phyloP scores from a whole-genome alignment of 306 rosid genomes.

The Vigna nakashimae region DNA sequence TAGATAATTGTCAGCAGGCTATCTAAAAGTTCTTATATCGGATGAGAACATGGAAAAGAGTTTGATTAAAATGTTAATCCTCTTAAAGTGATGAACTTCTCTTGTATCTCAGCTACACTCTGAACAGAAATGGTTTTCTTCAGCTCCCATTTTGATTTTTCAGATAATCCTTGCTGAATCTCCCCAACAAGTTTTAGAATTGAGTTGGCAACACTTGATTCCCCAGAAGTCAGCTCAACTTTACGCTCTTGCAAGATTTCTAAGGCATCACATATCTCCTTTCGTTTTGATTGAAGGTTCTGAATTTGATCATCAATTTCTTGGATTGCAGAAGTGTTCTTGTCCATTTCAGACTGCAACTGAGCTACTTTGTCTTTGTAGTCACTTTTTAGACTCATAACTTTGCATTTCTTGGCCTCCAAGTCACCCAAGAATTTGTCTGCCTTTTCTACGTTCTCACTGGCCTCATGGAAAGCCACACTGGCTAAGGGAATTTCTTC shows the following conservation, averaged over 20 bases:
- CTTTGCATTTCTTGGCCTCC: constrained; percentile 37
- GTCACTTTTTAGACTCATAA: constrained; percentile 7
- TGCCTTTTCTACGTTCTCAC: constrained; percentile 20
- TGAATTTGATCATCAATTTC: constrained; percentile 43
- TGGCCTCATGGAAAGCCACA: constrained; percentile 39
- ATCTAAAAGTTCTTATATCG: too few relatives aligned
- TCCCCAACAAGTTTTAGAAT: constrained; percentile 20
- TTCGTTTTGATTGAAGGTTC: constrained; percentile 36
- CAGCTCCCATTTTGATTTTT: constrained; percentile 38
- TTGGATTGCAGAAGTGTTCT: constrained; percentile 2
- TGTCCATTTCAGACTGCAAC: constrained; percentile 22
- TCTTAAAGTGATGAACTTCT: background rate
- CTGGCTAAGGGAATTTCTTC: constrained; percentile 37
- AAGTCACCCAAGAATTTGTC: constrained; percentile 38
- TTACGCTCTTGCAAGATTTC: constrained; percentile 30
- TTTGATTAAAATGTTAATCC: background rate
- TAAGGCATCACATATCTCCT: background rate
- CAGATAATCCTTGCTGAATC: constrained; percentile 31
- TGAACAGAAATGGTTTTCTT: background rate
- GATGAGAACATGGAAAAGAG: background rate
- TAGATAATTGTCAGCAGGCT: too few relatives aligned
- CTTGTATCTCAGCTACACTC: background rate
- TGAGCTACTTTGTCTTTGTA: constrained; percentile 26
- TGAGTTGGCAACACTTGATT: constrained; percentile 29
- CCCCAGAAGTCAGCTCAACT: constrained; percentile 14